phyloP scores from a whole-genome alignment of 192 early-diverging fungal species.

The Linnemannia hyalina region DNA sequence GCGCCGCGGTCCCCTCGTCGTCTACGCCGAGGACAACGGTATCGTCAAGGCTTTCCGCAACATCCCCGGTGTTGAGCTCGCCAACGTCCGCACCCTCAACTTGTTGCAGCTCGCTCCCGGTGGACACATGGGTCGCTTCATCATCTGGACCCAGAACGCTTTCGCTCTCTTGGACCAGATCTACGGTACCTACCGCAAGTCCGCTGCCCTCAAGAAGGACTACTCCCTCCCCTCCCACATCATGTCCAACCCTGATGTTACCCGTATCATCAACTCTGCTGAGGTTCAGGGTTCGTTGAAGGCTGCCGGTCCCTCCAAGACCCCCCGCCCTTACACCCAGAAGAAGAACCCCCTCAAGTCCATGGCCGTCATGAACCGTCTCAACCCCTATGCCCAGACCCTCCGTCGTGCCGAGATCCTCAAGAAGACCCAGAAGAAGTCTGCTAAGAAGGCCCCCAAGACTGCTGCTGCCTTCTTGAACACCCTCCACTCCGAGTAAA shows the following conservation, averaged over 20 bases:
- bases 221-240: constrained; percentile 87
- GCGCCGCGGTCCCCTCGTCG: constrained; percentile 96
- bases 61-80: constrained; percentile 97
- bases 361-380: constrained; percentile 89
- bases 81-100: constrained; percentile 92
- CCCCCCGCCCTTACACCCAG: constrained; percentile 95
- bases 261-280: constrained; percentile 95
- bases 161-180: constrained; percentile 93
- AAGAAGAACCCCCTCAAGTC: constrained; percentile 99
- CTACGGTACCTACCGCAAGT: constrained; percentile 88
- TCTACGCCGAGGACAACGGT: constrained; percentile 95
- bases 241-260: constrained; percentile 95
- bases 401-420: constrained; percentile 84
- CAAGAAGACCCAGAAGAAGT: constrained; percentile 57
- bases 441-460: constrained; percentile 60
- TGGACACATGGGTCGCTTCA: constrained; percentile 98
- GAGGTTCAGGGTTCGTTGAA: constrained; percentile 96
- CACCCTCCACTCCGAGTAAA: constrained; percentile 57
- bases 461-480: constrained; percentile 55
- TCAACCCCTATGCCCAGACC: constrained; percentile 97
- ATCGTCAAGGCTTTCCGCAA: constrained; percentile 97
- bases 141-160: constrained; percentile 97
- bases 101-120: constrained; percentile 98
- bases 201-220: constrained; percentile 91
- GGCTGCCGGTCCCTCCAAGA: constrained; percentile 80